A percentile compares a stretch with the other conserved stretches of the same genome.
Conservation (phyloP, 2,329 filamentous ascomycete species). For the Oidium heveae region DNA sequence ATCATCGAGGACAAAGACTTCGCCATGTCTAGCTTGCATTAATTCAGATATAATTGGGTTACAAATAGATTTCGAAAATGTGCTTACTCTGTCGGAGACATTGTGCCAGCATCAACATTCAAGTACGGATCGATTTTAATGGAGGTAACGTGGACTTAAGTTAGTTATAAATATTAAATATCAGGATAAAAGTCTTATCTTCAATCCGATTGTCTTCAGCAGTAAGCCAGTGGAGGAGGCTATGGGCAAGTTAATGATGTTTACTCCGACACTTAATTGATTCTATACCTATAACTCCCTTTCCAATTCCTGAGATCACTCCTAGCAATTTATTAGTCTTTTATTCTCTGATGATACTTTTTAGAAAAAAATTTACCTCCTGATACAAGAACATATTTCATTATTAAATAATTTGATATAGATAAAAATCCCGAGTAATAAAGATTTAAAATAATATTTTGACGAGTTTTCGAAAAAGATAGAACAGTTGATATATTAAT, state of each 20-base stretch:
- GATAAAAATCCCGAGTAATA: too few species aligned
- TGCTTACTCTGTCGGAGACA: conserved; percentile 32
- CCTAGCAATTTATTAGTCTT: conserved; percentile 9
- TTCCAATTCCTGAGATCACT: conserved; percentile 31
- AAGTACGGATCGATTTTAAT: conserved; percentile 53
- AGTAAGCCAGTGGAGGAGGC: conserved; percentile 49
- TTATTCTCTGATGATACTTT: background rate
- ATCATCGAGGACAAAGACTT: conserved; percentile 70
- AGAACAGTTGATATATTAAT: too few species aligned
- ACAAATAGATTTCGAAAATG: background rate
- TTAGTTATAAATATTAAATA: conserved; percentile 10
- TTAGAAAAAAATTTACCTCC: conserved; percentile 28
- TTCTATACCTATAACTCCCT: conserved; percentile 38
- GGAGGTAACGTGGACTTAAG: conserved; percentile 26
- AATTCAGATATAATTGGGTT: conserved; percentile 11
- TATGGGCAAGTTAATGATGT: conserved; percentile 13
- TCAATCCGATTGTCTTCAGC: conserved; percentile 58
- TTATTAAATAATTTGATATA: conserved; percentile 13
- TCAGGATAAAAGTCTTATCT: conserved; percentile 26
- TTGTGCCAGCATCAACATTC: conserved; percentile 51
- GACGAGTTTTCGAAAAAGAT: too few species aligned
- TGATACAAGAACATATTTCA: conserved; percentile 64
- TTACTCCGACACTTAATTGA: background rate
- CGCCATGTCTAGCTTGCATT: conserved; percentile 39
- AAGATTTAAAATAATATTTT: too few species aligned